Base-by-base conservation (phyloP, 2,329 filamentous ascomycete genomes). In the Claviceps monticola region DNA sequence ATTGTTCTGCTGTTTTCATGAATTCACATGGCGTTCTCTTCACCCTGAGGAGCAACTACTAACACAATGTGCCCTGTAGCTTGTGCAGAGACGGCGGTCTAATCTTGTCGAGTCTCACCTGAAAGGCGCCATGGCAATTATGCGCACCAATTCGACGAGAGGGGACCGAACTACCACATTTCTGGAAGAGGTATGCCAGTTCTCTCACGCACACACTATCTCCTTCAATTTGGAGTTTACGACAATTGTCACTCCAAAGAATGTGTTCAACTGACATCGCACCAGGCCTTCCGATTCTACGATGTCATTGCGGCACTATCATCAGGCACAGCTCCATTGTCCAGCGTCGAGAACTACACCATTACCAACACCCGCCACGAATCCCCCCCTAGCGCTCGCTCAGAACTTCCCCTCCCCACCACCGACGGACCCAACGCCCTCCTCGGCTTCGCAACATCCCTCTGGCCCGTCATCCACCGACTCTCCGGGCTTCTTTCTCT, bases 231-330 rank as follows among this genome's bases (percentile, higher is more conserved):
- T 34, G 9, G 9, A 34, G 29, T 34, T 34, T 11, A 11, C 9
- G 29, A 34, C 11, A 34, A 11, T 4, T 9, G 9, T 9, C 29
- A 34, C 29, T 34, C 9, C 29, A 34, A 34, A 34, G 29, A 34
- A 9, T 3, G 36, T 23, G 17, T 13, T 34, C 17, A 14, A 21
- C n/a, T 5, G 45, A 16, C 21, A 5, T 5, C 5, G 13, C 45
- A 13, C 37, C 51, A 82, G 79, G 78, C 79, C 1, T 83, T 83
- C 57, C 74, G 76, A 5, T 83, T 82, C 58, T 82, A 83, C 64
- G 79, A 83, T 60, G 79, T 83, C 21, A 82, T 82, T 52, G 74
- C 79, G 5, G 79, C 80, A 1, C 66, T 83, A 34, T 83, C 79
- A 0, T 72, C 82, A 49, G 78, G 78, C 51, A 79, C 75, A 13